Base-by-base conservation (phyloP, 2,329 filamentous ascomycete genomes). In the Cladorrhinum sp. region DNA sequence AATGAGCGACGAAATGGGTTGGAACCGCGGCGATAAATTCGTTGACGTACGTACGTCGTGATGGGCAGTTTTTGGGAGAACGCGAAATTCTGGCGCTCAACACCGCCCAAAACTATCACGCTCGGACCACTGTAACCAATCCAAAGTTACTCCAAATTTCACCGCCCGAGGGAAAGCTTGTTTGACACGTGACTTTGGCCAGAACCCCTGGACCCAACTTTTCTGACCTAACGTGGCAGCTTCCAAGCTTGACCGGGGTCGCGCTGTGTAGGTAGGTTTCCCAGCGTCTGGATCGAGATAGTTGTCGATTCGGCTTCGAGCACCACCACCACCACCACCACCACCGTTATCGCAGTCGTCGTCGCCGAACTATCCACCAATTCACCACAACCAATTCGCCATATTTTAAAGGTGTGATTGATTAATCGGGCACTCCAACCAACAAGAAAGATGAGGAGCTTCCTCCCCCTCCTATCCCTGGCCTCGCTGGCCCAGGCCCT, bases 401-500 rank as follows among this genome's bases (percentile, higher is more conserved):
- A 36, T 12, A 16, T 36, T 10, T 12, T 3, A 12, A 36, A 36
- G 4, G 14, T 36, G 9, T 3, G 14, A 36, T 30, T 10, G 26
- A 46, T 21, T 49, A 48, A 57, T 10, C 24, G 21, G 12, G 24
- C 51, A 53, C 23, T 20, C 55, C n/a, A n/a, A n/a, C n/a, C n/a
- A n/a, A n/a, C n/a, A 61, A 52, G 48, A 59, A 77, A 66, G 50
- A 88, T 88, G 86, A 84, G 81, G 74, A 73, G 79, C 62, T 75
- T 90, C 71, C 79, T 90, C 64, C 77, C 89, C 62, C 76, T 91
- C 67, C 80, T 92, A 71, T 81, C 88, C 64, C 80, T 93, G 75
- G 78, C 79, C 75, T 77, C 82, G 60, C 78, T 83, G 62, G 86
- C 89, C 64, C 89, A 92, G 73, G 92, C 93, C 60, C 85, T 99